Evolutionary conservation across 179 eudicot genomes (phyloP), one percentile per base, ranked within the genome.

Genomic region (Silene noctiflora): DNA sequence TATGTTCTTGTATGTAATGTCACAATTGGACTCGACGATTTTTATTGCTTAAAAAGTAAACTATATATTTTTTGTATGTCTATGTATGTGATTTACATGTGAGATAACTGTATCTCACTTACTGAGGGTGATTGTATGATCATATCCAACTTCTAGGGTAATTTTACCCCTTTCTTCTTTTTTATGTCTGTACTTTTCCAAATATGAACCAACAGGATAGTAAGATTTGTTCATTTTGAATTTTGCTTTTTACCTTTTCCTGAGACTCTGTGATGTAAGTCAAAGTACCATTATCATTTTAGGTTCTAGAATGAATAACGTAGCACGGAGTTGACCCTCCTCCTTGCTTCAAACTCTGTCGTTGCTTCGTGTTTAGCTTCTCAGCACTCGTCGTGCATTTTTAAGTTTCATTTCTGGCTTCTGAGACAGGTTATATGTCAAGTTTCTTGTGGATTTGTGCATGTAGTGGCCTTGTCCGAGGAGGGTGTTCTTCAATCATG

Each of bases 401-500:
- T 70, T 53, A 63, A 42, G 61, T 22, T n/a, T 44, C n/a, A 65
- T 33, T 24, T 39, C 65, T 17, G 19, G 6, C 42, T 24, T n/a
- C 17, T 10, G 62, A 69, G 59, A 71, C 84, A 96, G 98, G 83
- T 86, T 72, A 85, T 94, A 72, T 83, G 87, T 39, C 98, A 91
- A 87, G 97, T 96, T 73, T 90, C 98, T 65, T 96, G 99, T 85
- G 99, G 99, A 77, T 90, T 96, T 80, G 98, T 86, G 27, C 99
- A 96, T 81, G 94, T 82, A 29, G 88, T 91, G 78, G 96, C 97
- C 74, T 83, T 96, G 85, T 91, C 99, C 60, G 98, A 94, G 81
- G 98, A 94, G 82, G 98, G 98, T 69, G 86, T 87, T 84, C 90
- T 96, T 69, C 99, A 96, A 86, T 91, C 99, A 42, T 96, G 98